phyloP scores from a whole-genome alignment of 345 rosid species.

The Cardamine occulta region DNA sequence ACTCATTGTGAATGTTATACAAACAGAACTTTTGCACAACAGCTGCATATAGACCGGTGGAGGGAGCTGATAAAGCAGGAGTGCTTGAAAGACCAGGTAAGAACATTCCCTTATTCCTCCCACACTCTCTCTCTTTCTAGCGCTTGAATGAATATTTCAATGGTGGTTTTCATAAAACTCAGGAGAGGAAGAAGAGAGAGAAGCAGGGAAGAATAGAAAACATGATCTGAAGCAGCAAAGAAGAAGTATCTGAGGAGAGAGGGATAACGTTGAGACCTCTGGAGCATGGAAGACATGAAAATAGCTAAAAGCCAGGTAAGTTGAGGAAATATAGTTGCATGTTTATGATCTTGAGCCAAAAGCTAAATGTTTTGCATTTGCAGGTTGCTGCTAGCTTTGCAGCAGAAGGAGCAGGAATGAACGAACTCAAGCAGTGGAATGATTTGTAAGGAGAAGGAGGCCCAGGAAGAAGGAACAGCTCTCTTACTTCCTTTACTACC shows the following conservation, averaged over 20 bases:
- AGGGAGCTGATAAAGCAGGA: slow-evolving; percentile 91
- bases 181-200: slow-evolving; percentile 56
- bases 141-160: slow-evolving; percentile 1
- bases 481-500: slow-evolving; percentile 75
- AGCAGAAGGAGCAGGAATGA: slow-evolving; percentile 76
- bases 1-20: slow-evolving; percentile 22
- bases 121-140: background rate
- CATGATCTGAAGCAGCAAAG: slow-evolving; percentile 43
- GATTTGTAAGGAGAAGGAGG: slow-evolving; percentile 94
- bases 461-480: slow-evolving; percentile 88
- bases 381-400: slow-evolving; percentile 97
- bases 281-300: slow-evolving; percentile 91
- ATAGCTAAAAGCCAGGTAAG: slow-evolving; percentile 89
- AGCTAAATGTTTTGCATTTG: slow-evolving; percentile 5
- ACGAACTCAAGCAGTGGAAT: slow-evolving; percentile 91
- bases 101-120: background rate
- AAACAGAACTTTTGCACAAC: slow-evolving; percentile 91
- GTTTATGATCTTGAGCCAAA: slow-evolving; percentile 1
- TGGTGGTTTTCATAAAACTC: slow-evolving; percentile 8
- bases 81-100: slow-evolving; percentile 73
- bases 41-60: slow-evolving; percentile 94
- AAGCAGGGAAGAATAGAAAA: slow-evolving; percentile 59
- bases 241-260: slow-evolving; percentile 62
- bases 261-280: slow-evolving; percentile 70
- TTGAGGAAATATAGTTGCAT: background rate